Percentiles rank a stretch among this genome's conserved stretches.
phyloP scores from a whole-genome alignment of 2,329 filamentous ascomycete genomes.

The Pseudovirgaria hyperparasitica region DNA sequence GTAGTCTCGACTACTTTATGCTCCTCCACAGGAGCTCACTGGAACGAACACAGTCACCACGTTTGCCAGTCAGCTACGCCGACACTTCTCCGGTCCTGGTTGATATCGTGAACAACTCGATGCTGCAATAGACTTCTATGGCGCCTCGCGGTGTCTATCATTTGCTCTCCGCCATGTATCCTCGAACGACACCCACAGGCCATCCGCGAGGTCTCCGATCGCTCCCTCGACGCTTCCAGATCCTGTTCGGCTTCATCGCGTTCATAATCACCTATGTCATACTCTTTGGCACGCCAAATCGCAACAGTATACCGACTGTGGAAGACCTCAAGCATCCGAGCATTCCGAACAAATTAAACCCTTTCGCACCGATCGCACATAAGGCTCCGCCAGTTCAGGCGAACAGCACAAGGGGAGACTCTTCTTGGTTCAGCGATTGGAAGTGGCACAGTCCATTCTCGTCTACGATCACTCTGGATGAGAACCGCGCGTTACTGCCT shows the following conservation, averaged over 20 bases:
- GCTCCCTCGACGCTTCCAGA: conserved; percentile 35
- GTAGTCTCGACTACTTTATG: no score
- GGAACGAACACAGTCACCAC: no score
- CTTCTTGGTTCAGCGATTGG: conserved; percentile 79
- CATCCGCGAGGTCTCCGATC: conserved; percentile 19
- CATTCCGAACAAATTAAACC: conserved; percentile 37
- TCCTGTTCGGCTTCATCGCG: conserved; percentile 25
- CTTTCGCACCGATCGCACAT: conserved; percentile 58
- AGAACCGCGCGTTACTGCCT: conserved; percentile 72
- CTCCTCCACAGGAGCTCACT: no score
- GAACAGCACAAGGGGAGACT: conserved; percentile 66
- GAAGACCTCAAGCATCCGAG: conserved; percentile 22
- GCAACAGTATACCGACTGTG: conserved; percentile 22
- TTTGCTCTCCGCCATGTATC: no score
- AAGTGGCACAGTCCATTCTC: conserved; percentile 89
- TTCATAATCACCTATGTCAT: conserved; percentile 19
- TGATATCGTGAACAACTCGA: no score
- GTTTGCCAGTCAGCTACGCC: no score
- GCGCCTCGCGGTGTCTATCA: no score
- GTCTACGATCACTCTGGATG: conserved; percentile 63
- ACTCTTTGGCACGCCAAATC: conserved; percentile 23
- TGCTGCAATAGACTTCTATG: no score
- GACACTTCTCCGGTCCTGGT: no score
- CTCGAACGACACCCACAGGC: no score
- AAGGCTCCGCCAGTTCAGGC: conserved; percentile 58